Base-by-base conservation (phyloP, 1,284 basidiomycete genomes). In the Ceratorhiza oryzae-sativae region DNA sequence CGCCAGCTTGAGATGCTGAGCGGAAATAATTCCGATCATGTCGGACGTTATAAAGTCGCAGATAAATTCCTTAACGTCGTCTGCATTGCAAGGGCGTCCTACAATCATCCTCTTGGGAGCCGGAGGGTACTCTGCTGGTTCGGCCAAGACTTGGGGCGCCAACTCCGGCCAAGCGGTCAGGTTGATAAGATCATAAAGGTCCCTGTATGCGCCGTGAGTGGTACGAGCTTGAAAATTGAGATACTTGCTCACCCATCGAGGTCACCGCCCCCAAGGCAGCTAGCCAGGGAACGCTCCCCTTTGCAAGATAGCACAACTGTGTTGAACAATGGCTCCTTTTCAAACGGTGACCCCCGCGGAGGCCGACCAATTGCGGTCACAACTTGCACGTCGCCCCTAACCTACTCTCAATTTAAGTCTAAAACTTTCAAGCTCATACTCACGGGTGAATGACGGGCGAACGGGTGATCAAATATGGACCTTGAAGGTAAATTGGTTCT, bases 331-430 rank as follows among this genome's bases (percentile, higher is more conserved):
- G 71, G 65, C 23, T 76, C 73, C 15, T 70, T 63, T 23, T 75
- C 75, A 25, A 74, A 75, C 3, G 75, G 71, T 30, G 73, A 73
- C 18, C 73, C 74, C 10, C 56, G 25, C 49, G 72, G 67, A 8
- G 91, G 90, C 76, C 86, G 83, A 2, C 91, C 91, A 62, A 93
- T 87, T 2, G 91, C 91, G 71, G 81, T 82, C 0, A 91, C 90
- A 55, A 87, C 83, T 80, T 90, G 89, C 0, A 92, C 90, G 88
- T 74, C 76, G 53, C 74, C 74, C 18, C 67, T 70, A 32, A 3
- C 8, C 72, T 56, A 62, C 73, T 2, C 30, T 68, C 20, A 61
- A 18, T 36, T 12, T 18, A 45, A 27, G 20, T 27, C 25, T 10
- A 61, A 30, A n/a, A n/a, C n/a, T n/a, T n/a, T n/a, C n/a, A n/a